Conservation (phyloP, 75 land plant species). For the Cupressus sempervirens region DNA sequence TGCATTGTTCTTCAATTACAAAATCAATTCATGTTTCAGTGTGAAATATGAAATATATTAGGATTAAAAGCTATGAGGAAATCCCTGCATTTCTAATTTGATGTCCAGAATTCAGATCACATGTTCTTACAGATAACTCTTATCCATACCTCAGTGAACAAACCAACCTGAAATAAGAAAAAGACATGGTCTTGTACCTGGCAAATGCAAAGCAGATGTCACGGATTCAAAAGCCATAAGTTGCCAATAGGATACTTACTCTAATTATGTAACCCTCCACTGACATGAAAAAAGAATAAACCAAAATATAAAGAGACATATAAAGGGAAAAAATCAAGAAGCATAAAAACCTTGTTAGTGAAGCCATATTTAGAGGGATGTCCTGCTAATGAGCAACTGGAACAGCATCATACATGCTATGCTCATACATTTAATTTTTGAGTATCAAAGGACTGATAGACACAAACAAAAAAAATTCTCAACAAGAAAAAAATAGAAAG, state of each 20-base stretch:
- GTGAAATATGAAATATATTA: too few species aligned
- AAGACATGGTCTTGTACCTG: too few species aligned
- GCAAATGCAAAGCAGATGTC: neutral
- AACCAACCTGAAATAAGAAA: too few species aligned
- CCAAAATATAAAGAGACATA: neutral
- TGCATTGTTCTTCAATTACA: too few species aligned
- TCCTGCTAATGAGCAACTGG: neutral
- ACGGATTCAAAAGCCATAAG: neutral
- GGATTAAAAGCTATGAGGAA: too few species aligned
- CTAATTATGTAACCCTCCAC: neutral
- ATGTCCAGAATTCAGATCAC: too few species aligned
- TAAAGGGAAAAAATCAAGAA: neutral
- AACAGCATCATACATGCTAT: neutral
- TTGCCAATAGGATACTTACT: neutral
- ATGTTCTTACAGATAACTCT: too few species aligned
- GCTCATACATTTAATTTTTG: neutral
- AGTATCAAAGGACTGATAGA: neutral
- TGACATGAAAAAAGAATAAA: neutral
- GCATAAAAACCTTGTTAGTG: neutral
- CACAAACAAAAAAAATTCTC: neutral
- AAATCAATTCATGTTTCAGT: too few species aligned
- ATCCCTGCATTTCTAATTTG: too few species aligned
- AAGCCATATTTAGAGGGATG: neutral
- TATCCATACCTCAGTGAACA: too few species aligned
- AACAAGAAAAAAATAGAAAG: neutral